These are phyloP conservation scores for Fusarium albosuccineum DNA, from an alignment of 2,329 filamentous ascomycete species.

Conservation along the genomic window DNA sequence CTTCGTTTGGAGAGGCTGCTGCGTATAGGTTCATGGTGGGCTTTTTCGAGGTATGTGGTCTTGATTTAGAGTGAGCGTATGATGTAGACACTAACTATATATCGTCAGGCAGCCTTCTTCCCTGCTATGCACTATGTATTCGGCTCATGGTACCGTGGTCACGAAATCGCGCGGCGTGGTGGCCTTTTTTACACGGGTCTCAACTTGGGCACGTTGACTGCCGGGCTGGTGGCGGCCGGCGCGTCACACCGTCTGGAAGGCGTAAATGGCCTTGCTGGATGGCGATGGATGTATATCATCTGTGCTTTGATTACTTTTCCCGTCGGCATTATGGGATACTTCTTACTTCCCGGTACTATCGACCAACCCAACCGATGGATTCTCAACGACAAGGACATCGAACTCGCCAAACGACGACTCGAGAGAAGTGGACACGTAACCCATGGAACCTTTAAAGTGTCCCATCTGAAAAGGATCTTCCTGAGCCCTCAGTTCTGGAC, in stretches of 20 bases:
- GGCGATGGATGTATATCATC: conserved; percentile 69
- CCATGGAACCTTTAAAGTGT: conserved; percentile 46
- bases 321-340: conserved; percentile 62
- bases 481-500: conserved; percentile 63
- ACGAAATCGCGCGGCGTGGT: conserved; percentile 61
- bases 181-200: conserved; percentile 64
- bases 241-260: conserved; percentile 43
- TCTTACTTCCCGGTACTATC: conserved; percentile 62
- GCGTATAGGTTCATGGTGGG: conserved; percentile 67
- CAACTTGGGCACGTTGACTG: conserved; percentile 64
- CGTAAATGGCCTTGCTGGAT: conserved; percentile 59
- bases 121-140: background rate
- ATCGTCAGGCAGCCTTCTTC: background rate
- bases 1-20: conserved; percentile 61
- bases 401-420: conserved; percentile 59
- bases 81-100: background rate
- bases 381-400: conserved; percentile 61
- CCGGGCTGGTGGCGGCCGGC: conserved; percentile 61
- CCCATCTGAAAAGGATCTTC: conserved; percentile 45
- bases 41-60: conserved; percentile 58
- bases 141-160: conserved; percentile 61
- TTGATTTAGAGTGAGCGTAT: too few relatives aligned
- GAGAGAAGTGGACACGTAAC: conserved; percentile 56
- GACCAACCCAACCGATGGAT: conserved; percentile 62
- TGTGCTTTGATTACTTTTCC: conserved; percentile 66